Base-by-base conservation (phyloP, 2,329 filamentous ascomycete genomes). In the Paecilomyces sp. region DNA sequence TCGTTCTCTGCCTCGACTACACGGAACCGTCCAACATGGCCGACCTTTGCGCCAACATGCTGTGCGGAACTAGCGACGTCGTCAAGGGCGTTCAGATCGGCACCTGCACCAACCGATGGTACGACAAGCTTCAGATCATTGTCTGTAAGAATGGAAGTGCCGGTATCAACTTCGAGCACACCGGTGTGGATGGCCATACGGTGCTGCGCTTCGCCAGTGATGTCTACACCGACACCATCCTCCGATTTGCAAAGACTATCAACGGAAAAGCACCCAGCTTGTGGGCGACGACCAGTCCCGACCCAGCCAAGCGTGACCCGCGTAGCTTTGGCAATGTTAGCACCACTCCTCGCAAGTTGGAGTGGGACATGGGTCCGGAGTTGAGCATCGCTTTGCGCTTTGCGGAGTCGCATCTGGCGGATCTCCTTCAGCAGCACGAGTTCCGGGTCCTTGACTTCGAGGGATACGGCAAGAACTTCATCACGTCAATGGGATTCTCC, bases 91-190 rank as follows among this genome's bases (percentile, higher is more conserved):
- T 99, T 1, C 94, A 99, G 76, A 92, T 97, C 53, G 94, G 94
- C 31, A 97, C 94, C 1, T 99, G 94, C 77, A 97, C 93, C 13
- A 99, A 99, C 75, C 84, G 94, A 62, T 99, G 94, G 94, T 99
- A 99, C 71, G 94, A 99, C 78, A 99, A 99, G 79, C 82, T 99
- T 55, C 94, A 99, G 72, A 97, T 99, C 63, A 97, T 99, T 58
- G 94, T 99, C 56, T 97, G 94, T 82, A 96, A 96, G 79, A 99
- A 97, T 76, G 94, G 94, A 60, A 96, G 91, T 70, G 94, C 94
- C 0, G 94, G 94, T 5, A 97, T 99, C 85, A 99, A 99, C 77
- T 97, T 99, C 69, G 94, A 99, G 74, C 94, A 99, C 71, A 99
- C 94, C 0, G 94, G 94, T 65, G 93, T 99, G 4, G 94, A 99